A percentile compares a stretch with the other conserved stretches of the same genome.
These are phyloP conservation scores for Trametes versicolor DNA, from an alignment of 1,284 basidiomycete species.

Conservation along the genomic window DNA sequence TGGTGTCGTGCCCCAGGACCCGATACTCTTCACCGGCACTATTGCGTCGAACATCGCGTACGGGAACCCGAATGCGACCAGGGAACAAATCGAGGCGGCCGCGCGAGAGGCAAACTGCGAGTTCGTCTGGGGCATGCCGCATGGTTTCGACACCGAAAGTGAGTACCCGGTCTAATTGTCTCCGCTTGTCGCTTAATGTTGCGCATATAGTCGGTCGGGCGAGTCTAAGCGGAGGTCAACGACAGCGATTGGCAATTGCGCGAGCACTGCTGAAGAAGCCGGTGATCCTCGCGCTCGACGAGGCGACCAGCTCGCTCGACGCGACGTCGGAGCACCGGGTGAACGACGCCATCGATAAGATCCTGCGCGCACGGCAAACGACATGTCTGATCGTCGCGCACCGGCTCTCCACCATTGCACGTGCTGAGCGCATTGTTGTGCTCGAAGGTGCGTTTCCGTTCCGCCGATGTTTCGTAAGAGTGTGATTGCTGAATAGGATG, in stretches of 20 bases:
- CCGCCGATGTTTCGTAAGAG: neutral
- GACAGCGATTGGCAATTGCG: slow-evolving; percentile 79
- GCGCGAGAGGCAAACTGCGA: slow-evolving; percentile 95
- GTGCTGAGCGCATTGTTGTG: slow-evolving; percentile 87
- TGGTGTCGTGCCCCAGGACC: slow-evolving; percentile 89
- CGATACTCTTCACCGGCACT: slow-evolving; percentile 85
- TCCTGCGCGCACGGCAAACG: slow-evolving; percentile 78
- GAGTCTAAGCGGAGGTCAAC: slow-evolving; percentile 74
- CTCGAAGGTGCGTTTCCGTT: slow-evolving; percentile 69
- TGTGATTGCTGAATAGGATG: neutral
- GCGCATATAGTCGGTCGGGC: slow-evolving; percentile 67
- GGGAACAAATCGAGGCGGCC: slow-evolving; percentile 88
- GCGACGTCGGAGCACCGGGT: slow-evolving; percentile 90
- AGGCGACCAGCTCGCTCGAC: slow-evolving; percentile 88
- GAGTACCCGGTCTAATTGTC: slow-evolving; percentile 42
- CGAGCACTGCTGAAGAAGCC: slow-evolving; percentile 89
- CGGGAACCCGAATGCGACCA: slow-evolving; percentile 78
- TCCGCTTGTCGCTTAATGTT: neutral
- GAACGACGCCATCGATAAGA: slow-evolving; percentile 92
- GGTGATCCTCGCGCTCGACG: slow-evolving; percentile 83
- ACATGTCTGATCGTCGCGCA: slow-evolving; percentile 93
- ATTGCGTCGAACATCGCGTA: slow-evolving; percentile 96
- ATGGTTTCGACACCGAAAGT: slow-evolving; percentile 84
- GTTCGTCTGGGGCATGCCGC: slow-evolving; percentile 92
- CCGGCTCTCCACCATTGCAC: slow-evolving; percentile 84